Base-by-base conservation (phyloP, 139 green algal genomes). In the Tetradesmus lagerheimii region DNA sequence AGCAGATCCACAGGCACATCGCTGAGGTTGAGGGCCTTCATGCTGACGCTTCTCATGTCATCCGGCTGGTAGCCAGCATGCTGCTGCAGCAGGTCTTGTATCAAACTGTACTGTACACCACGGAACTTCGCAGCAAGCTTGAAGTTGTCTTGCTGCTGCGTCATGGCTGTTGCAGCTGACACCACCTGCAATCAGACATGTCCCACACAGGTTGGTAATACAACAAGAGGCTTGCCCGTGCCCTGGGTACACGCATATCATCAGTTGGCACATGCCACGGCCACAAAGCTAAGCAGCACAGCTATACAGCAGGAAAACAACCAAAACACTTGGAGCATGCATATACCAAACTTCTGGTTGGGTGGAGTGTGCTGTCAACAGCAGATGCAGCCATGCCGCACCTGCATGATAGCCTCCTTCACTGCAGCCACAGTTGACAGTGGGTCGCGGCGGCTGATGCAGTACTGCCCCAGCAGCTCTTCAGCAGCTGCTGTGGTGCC, bases 351-450 rank as follows among this genome's bases (percentile, higher is more conserved):
- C 5, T 50, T 50, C 5, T 50, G 43, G 43, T 8, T 50, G 4
- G 43, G 43, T 50, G n/a, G n/a, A n/a, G n/a, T n/a, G n/a, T n/a
- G n/a, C n/a, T n/a, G n/a, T n/a, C n/a, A n/a, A n/a, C 43, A 50
- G 43, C 43, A 4, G 4, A 8, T 50, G 43, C 5, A 14, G 1
- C 47, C 75, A 43, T 83, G 3, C 14, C 41, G 20, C 41, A 85
- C 79, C 39, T 85, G 29, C 9, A 85, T 64, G 34, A 85, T 34
- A 20, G 79, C 79, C 47, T 85, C 37, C 43, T 85, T 43, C 11
- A 86, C 47, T 62, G 79, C 79, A 39, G 79, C 41, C 38, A 64
- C 41, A 35, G 79, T 6, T 25, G 25, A 64, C 20, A 85, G 79
- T 9, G 79, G 39, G n/a, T 85, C 67, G 5, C 79, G 27, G 38